Conservation (phyloP, 495 filamentous ascomycete species). For the Penicillium paradoxum region DNA sequence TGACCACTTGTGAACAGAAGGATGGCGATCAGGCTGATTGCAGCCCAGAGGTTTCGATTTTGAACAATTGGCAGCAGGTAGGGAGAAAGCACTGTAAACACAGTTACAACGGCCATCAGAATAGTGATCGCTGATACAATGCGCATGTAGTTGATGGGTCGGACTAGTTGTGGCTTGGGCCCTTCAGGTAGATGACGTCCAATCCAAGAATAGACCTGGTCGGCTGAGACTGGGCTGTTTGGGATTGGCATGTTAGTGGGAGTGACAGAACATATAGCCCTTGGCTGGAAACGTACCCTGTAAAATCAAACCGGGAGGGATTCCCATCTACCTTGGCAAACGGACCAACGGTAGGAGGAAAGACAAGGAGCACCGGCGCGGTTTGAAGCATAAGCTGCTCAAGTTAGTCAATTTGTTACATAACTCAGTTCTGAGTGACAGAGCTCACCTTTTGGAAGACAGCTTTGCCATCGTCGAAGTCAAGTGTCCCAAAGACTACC, state of each 20-base stretch:
- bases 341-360: constrained; percentile 83
- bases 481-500: constrained; percentile 78
- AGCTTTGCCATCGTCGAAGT: constrained; percentile 78
- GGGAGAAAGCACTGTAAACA: constrained; percentile 70
- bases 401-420: not conserved
- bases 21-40: constrained; percentile 79
- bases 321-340: constrained; percentile 63
- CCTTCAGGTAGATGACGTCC: constrained; percentile 68
- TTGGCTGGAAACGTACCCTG: constrained; percentile 54
- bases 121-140: constrained; percentile 63
- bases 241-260: not conserved
- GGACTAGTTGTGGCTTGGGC: constrained; percentile 68
- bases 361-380: constrained; percentile 82
- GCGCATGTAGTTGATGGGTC: constrained; percentile 82
- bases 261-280: not conserved
- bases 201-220: constrained; percentile 75
- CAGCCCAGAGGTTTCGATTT: constrained; percentile 92
- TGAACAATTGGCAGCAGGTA: constrained; percentile 82
- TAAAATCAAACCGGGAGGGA: constrained; percentile 84
- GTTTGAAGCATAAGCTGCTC: constrained; percentile 86
- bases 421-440: not conserved
- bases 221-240: constrained; percentile 64
- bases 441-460: constrained; percentile 77
- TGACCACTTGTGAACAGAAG: constrained; percentile 94
- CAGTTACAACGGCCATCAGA: constrained; percentile 60